Conservation (phyloP, 306 rosid genomes). For the Bauhinia variegata region DNA sequence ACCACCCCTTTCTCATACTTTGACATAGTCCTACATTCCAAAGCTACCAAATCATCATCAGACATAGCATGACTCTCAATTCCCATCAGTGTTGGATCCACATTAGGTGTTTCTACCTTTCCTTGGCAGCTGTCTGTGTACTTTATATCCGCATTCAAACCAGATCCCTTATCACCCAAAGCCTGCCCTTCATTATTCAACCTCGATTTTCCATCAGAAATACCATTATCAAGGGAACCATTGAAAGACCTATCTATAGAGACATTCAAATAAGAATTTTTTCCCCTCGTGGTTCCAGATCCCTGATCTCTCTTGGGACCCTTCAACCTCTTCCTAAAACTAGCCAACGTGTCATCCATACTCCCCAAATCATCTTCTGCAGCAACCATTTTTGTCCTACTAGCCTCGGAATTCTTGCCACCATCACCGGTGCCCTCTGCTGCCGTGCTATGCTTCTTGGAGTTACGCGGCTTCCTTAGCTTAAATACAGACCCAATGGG, state of each 20-base stretch:
- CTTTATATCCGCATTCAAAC: neutral
- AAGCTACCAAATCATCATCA: constrained; percentile 31
- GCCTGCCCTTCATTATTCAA: neutral
- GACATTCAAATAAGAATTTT: constrained; percentile 45
- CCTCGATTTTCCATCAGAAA: neutral
- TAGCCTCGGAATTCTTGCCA: constrained; percentile 45
- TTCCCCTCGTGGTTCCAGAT: constrained; percentile 48
- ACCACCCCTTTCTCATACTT: constrained; percentile 29
- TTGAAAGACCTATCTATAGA: constrained; percentile 38
- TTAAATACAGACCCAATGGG: constrained; percentile 85
- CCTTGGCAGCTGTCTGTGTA: neutral
- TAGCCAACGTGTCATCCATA: constrained; percentile 92
- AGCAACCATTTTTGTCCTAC: constrained; percentile 29
- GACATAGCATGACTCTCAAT: constrained; percentile 31
- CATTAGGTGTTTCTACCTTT: neutral
- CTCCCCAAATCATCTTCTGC: constrained; percentile 65
- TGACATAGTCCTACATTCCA: constrained; percentile 23
- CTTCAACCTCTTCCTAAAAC: constrained; percentile 88
- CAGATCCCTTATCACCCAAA: constrained; percentile 22
- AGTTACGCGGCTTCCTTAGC: constrained; percentile 56
- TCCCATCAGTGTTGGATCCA: constrained; percentile 10
- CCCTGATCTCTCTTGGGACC: constrained; percentile 82
- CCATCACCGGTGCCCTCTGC: constrained; percentile 46
- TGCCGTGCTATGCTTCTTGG: constrained; percentile 55
- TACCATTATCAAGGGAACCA: constrained; percentile 19